A percentile compares a stretch with the other conserved stretches of the same genome.
Conservation (phyloP, 2,329 filamentous ascomycete genomes). For the Talaromyces albobiverticillius region DNA sequence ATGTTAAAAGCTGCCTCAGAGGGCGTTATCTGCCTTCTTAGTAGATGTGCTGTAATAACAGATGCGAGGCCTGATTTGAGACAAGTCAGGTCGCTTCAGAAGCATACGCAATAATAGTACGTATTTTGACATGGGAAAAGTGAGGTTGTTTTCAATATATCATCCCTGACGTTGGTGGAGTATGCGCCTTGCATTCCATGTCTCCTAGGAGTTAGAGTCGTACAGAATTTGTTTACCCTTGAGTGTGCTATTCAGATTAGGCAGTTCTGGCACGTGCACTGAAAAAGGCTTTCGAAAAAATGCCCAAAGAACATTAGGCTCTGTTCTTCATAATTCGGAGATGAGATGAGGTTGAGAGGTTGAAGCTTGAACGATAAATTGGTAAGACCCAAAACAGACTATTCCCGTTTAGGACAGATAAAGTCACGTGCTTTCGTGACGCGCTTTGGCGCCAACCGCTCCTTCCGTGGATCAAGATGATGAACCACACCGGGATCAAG, state of each 20-base stretch:
- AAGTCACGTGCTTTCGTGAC: constrained; percentile 13
- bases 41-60: no score
- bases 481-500: neutral
- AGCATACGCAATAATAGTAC: no score
- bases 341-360: neutral
- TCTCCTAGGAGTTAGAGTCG: neutral
- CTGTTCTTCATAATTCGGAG: neutral
- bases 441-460: neutral
- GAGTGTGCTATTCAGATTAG: no score
- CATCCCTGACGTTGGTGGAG: neutral
- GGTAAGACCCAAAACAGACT: neutral
- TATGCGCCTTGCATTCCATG: neutral
- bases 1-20: no score
- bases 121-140: no score
- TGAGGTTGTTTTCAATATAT: neutral
- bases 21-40: no score
- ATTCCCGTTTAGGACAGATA: neutral
- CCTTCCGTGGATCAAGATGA: neutral
- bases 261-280: neutral
- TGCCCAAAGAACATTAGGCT: neutral
- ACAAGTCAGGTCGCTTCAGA: no score
- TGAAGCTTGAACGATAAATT: neutral
- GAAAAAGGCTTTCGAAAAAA: neutral
- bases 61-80: no score
- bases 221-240: neutral